Conservation (phyloP, 2,329 filamentous ascomycete species). For the Hymenoscyphus linearis region DNA sequence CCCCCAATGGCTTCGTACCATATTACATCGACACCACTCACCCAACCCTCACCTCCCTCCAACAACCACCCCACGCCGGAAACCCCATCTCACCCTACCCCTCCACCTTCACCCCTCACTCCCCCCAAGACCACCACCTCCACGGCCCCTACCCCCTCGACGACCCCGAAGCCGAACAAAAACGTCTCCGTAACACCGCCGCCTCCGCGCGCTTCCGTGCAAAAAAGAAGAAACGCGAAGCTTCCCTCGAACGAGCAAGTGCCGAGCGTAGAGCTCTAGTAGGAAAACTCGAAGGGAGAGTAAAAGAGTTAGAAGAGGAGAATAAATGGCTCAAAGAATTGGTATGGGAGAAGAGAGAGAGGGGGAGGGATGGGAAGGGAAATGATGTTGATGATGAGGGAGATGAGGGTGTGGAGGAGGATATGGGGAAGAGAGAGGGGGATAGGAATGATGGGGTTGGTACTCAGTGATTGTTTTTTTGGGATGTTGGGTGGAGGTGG, state of each 20-base stretch:
- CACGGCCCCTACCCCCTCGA: conserved; percentile 27
- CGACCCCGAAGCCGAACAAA: conserved; percentile 34
- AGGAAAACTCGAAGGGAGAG: conserved; percentile 61
- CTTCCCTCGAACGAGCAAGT: conserved; percentile 71
- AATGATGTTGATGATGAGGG: conserved; percentile 9
- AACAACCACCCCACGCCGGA: neutral
- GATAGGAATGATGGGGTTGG: conserved; percentile 9
- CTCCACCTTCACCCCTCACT: conserved; percentile 23
- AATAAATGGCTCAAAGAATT: conserved; percentile 76
- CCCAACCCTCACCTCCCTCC: neutral
- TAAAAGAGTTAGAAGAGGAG: conserved; percentile 60
- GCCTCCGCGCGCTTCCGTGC: conserved; percentile 83
- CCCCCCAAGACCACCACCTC: conserved; percentile 23
- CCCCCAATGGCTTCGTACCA: conserved; percentile 11
- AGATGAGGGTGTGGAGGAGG: conserved; percentile 6
- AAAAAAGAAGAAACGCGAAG: conserved; percentile 93
- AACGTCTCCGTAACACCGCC: conserved; percentile 81
- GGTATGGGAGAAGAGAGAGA: conserved; percentile 61
- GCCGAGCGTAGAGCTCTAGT: conserved; percentile 80
- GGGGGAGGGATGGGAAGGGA: conserved; percentile 1
- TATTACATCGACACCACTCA: conserved; percentile 11
- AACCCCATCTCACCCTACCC: conserved; percentile 8
- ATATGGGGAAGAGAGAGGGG: conserved; percentile 4
- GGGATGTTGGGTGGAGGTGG: neutral
- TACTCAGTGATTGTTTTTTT: neutral